phyloP scores from a whole-genome alignment of 2,329 filamentous ascomycete genomes.

The Sphaerulina musiva region DNA sequence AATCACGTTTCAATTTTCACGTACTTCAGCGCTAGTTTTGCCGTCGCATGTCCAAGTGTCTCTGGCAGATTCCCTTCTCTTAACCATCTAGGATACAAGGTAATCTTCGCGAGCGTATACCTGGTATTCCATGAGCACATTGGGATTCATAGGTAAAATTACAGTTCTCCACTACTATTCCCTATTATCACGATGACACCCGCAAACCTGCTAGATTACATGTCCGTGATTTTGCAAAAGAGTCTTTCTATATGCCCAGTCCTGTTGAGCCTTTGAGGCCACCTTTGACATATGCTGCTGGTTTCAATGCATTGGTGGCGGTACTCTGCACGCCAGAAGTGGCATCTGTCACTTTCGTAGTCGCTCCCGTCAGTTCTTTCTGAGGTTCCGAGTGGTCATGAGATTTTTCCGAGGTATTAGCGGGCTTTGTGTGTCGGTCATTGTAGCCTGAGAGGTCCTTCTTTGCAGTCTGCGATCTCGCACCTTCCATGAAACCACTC shows the following conservation, averaged over 20 bases:
- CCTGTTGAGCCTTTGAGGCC: conserved; percentile 26
- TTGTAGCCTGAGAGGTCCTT: conserved; percentile 19
- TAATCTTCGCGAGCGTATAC: no score
- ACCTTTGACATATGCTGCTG: conserved; percentile 22
- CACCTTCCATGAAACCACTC: conserved; percentile 32
- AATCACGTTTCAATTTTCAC: no score
- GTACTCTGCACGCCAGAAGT: conserved; percentile 7
- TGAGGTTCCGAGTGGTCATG: conserved; percentile 10
- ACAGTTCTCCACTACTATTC: no score
- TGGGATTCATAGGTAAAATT: no score
- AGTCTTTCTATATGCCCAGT: conserved; percentile 4
- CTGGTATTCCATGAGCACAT: no score
- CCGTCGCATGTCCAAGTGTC: no score
- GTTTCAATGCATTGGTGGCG: conserved; percentile 10
- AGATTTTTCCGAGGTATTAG: conserved; percentile 9
- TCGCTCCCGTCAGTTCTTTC: conserved; percentile 20
- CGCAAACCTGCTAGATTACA: no score
- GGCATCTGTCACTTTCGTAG: conserved; percentile 21
- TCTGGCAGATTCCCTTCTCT: no score
- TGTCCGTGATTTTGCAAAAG: background rate
- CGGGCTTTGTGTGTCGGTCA: conserved; percentile 17
- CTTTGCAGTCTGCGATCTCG: conserved; percentile 20
- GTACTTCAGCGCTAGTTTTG: no score
- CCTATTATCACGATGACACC: no score
- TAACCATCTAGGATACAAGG: no score